These are phyloP conservation scores for Hordeum pubiflorum DNA, from an alignment of 202 grass and related monocot species.

Conservation along the genomic window DNA sequence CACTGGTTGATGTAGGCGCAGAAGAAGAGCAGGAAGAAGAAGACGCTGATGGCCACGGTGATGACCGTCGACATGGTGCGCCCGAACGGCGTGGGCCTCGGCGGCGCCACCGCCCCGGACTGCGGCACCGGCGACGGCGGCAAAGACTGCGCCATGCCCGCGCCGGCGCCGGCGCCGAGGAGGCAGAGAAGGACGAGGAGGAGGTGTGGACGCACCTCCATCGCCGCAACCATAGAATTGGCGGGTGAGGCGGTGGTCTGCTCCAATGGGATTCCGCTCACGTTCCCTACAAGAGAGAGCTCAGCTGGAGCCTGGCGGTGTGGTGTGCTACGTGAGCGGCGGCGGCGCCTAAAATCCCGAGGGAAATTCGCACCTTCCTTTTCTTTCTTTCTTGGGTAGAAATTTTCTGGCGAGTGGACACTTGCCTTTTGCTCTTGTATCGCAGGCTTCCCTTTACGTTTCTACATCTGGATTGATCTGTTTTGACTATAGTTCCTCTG, in stretches of 20 bases:
- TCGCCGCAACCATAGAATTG: not conserved
- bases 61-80: conserved; percentile 42
- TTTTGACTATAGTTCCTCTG: not conserved
- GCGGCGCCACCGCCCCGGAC: too few relatives aligned
- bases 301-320: not conserved
- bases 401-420: not conserved
- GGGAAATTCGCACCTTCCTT: not conserved
- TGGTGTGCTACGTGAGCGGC: not conserved
- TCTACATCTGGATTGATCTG: not conserved
- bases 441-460: not conserved
- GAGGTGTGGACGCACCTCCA: conserved; percentile 5
- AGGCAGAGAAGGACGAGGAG: conserved; percentile 18
- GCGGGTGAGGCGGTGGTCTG: not conserved
- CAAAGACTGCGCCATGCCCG: not conserved
- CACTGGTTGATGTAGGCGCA: conserved; percentile 62
- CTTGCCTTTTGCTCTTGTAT: not conserved
- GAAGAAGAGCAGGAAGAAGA: conserved; percentile 54
- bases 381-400: not conserved
- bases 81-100: conserved; percentile 12
- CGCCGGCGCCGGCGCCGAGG: not conserved
- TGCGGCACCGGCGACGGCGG: not conserved
- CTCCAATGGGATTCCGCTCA: conserved; percentile 15
- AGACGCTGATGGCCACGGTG: conserved; percentile 43
- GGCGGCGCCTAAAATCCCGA: not conserved
- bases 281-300: not conserved